Evolutionary conservation across 129 eudicot species (phyloP).

Genomic region (Ambrosia trifida): DNA sequence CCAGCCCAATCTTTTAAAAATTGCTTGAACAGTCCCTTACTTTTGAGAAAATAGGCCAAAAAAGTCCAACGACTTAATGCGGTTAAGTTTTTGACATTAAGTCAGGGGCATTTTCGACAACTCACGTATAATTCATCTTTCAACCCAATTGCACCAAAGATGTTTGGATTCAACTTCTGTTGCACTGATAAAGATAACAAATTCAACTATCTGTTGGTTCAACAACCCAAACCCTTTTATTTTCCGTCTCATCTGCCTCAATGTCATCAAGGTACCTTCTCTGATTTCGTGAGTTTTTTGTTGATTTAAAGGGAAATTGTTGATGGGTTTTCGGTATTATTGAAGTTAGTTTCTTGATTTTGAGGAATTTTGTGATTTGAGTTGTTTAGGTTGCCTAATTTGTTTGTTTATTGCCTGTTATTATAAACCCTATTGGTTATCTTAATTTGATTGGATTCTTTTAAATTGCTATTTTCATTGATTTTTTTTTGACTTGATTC

Average conservation of each 20-base stretch:
- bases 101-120: too few relatives aligned
- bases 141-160: slow-evolving; percentile 20
- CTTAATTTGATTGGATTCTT: slow-evolving; percentile 15
- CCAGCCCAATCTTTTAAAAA: too few relatives aligned
- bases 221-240: slow-evolving; percentile 46
- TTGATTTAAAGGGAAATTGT: too few relatives aligned
- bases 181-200: slow-evolving; percentile 45
- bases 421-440: neutral
- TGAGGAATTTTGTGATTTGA: slow-evolving; percentile 10
- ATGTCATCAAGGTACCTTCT: slow-evolving; percentile 78
- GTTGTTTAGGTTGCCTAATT: neutral
- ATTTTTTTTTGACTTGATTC: too few relatives aligned
- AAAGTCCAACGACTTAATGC: too few relatives aligned
- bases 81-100: too few relatives aligned
- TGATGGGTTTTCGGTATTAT: too few relatives aligned
- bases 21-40: too few relatives aligned
- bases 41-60: too few relatives aligned
- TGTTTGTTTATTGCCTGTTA: neutral
- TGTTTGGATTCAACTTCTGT: slow-evolving; percentile 60
- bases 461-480: neutral
- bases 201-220: slow-evolving; percentile 18
- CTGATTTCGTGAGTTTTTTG: too few relatives aligned
- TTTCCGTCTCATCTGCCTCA: slow-evolving; percentile 79
- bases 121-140: too few relatives aligned
- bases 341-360: neutral